Evolutionary conservation across 768 basidiomycete genomes (phyloP).

Genomic region (Russula dissimulans): DNA sequence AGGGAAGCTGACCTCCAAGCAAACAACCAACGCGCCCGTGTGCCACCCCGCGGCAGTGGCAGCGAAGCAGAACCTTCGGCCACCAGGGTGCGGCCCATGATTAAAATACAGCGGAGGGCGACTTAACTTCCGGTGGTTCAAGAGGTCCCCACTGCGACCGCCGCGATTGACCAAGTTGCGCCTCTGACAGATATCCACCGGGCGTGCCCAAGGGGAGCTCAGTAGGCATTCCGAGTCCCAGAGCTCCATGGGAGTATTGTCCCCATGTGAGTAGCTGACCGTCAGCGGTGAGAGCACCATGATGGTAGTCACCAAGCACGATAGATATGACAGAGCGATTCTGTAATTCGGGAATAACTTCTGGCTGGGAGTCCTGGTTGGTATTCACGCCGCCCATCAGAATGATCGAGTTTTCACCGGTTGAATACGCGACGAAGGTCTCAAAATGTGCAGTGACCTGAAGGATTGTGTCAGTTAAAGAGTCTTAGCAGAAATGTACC

Average conservation of each 20-base stretch:
- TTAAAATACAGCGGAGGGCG: conserved; percentile 73
- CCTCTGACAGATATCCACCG: conserved; percentile 45
- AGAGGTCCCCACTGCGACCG: conserved; percentile 6
- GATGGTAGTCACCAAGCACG: conserved; percentile 89
- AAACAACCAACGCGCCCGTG: conserved; percentile 79
- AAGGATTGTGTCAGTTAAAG: conserved; percentile 18
- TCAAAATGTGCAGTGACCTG: conserved; percentile 80
- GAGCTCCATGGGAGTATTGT: conserved; percentile 61
- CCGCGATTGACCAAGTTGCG: conserved; percentile 26
- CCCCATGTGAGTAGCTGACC: conserved; percentile 84
- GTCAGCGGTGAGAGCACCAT: conserved; percentile 66
- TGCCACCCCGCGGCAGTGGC: conserved; percentile 88
- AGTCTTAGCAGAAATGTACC: not conserved
- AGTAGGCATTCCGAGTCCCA: conserved; percentile 76
- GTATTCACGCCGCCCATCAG: conserved; percentile 57
- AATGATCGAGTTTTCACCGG: conserved; percentile 59
- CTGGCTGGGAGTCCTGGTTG: conserved; percentile 37
- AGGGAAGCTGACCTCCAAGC: conserved; percentile 51
- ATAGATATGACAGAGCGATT: conserved; percentile 75
- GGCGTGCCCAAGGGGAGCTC: conserved; percentile 43
- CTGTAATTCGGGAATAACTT: conserved; percentile 65
- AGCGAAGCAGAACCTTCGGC: conserved; percentile 60
- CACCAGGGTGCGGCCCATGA: conserved; percentile 34
- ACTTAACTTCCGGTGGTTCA: conserved; percentile 36
- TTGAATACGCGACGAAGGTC: conserved; percentile 77